Base-by-base conservation (phyloP, 805 yeast genomes). In the Metschnikowia henanensis region DNA sequence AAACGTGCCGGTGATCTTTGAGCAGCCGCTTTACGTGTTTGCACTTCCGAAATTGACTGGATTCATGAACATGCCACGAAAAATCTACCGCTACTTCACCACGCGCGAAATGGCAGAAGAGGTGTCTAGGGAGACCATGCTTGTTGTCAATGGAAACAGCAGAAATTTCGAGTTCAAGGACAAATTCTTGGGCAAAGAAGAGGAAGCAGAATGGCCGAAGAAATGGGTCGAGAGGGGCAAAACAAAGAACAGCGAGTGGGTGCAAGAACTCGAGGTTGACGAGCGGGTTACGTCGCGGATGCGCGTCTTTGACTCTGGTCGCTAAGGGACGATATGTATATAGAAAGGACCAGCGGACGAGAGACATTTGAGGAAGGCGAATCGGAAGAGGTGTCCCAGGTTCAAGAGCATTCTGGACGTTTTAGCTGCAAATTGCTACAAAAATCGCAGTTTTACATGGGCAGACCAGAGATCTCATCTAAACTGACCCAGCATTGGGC, bases 171-270 rank as follows among this genome's bases (percentile, higher is more conserved):
- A 61, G 40, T 64, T 42, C 49, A 62, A 70, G 35, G 82, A 78
- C 43, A 56, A 67, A 41, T 57, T 61, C 21, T 61, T 50, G 29
- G 55, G 50, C 17, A 53, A 56, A 39, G 53, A 56, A 29, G 58
- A 56, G 41, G 59, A 57, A 46, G 52, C 56, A 23, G 50, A 52
- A 31, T 47, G 51, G 45, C 55, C 59, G 33, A 47, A 70, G 42
- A 75, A 76, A 45, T 92, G 97, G 96, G 85, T 87, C 26, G 75
- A 80, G 52, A 76, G 74, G 46, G 96, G 96, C n/a, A 60, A 64
- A 36, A 85, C 80, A 40, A 84, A 80, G 51, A 68, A 78, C 31
- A 84, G 95, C 51, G 97, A 92, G 61, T 92, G 99, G 99, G 81
- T 84, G 43, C 81, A 81, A 57, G 91, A 84, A 21, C 68, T 91